Percentiles rank a stretch among this genome's conserved stretches.
phyloP scores from a whole-genome alignment of 1,284 basidiomycete genomes.

The Moniliella sp. region DNA sequence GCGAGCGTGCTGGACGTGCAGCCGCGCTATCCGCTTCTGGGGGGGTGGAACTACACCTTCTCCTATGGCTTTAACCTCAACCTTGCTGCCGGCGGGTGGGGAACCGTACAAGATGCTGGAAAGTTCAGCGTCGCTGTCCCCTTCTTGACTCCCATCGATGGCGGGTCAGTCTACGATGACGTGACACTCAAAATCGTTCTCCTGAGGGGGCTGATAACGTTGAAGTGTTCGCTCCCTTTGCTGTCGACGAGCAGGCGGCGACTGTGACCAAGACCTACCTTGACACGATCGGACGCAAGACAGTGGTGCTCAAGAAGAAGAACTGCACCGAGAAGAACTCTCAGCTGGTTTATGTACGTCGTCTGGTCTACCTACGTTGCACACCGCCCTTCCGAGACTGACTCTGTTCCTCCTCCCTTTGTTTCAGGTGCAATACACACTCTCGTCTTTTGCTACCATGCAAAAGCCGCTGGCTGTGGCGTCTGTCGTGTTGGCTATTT shows the following conservation, averaged over 20 bases:
- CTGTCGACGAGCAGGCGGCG: slow-evolving; percentile 44
- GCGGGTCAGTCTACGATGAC: slow-evolving; percentile 53
- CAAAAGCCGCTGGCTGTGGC: slow-evolving; percentile 12
- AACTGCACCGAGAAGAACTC: slow-evolving; percentile 5
- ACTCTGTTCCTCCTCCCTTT: too few species aligned
- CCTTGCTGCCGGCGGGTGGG: slow-evolving; percentile 33
- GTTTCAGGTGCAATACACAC: slow-evolving; percentile 17
- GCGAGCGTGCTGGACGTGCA: slow-evolving; percentile 48
- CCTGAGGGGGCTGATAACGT: slow-evolving; percentile 80
- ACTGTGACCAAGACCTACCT: slow-evolving; percentile 64
- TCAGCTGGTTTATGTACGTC: slow-evolving; percentile 8
- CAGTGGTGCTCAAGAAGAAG: slow-evolving; percentile 44
- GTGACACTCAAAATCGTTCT: slow-evolving; percentile 59
- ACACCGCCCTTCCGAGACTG: too few species aligned
- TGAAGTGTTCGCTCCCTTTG: slow-evolving; percentile 55
- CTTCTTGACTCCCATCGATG: slow-evolving; percentile 59
- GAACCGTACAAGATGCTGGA: slow-evolving; percentile 41
- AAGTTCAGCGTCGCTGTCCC: slow-evolving; percentile 56
- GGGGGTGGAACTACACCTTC: slow-evolving; percentile 93
- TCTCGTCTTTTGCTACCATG: slow-evolving; percentile 6
- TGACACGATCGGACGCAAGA: slow-evolving; percentile 72
- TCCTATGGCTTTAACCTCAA: slow-evolving; percentile 71
- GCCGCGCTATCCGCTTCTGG: slow-evolving; percentile 76
- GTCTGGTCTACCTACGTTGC: too few species aligned
- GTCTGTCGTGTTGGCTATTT: slow-evolving; percentile 3